phyloP scores from a whole-genome alignment of 768 basidiomycete genomes.

The Asterophora lycoperdoides region DNA sequence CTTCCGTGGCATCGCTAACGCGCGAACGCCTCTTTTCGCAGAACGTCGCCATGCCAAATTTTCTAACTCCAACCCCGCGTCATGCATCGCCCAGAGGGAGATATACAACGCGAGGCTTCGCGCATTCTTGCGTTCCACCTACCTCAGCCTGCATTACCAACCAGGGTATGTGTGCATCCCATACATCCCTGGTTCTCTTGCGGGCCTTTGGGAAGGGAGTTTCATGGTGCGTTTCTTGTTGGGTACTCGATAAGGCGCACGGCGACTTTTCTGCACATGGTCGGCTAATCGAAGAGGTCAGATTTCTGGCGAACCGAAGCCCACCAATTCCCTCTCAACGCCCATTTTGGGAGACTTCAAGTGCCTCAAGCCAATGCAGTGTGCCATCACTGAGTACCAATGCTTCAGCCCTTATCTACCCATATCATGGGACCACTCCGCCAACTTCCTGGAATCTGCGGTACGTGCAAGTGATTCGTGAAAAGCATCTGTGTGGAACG shows the following conservation, averaged over 20 bases:
- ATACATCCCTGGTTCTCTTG: constrained; percentile 42
- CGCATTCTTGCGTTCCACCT: constrained; percentile 10
- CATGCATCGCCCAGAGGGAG: constrained; percentile 22
- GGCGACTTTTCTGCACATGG: background rate
- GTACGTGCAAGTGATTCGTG: constrained; percentile 7
- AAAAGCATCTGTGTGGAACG: background rate
- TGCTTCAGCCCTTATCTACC: constrained; percentile 38
- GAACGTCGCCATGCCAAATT: constrained; percentile 27
- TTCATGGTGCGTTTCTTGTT: constrained; percentile 44
- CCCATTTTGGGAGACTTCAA: constrained; percentile 27
- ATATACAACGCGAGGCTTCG: constrained; percentile 26
- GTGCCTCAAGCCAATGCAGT: constrained; percentile 48
- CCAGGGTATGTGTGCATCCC: constrained; percentile 32
- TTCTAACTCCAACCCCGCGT: constrained; percentile 3
- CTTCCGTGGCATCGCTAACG: constrained; percentile 36
- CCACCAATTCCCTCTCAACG: constrained; percentile 7
- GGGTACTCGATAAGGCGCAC: constrained; percentile 2
- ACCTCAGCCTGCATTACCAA: constrained; percentile 16
- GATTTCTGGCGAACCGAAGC: constrained; percentile 14
- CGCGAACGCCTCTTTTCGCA: constrained; percentile 47
- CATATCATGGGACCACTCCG: constrained; percentile 18
- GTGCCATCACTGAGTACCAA: constrained; percentile 40
- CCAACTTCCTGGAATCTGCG: constrained; percentile 13
- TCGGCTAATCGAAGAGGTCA: constrained; percentile 8
- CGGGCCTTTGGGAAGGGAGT: constrained; percentile 58